These are phyloP conservation scores for Sclerotinia nivalis DNA, from an alignment of 2,329 filamentous ascomycete species.

Conservation along the genomic window DNA sequence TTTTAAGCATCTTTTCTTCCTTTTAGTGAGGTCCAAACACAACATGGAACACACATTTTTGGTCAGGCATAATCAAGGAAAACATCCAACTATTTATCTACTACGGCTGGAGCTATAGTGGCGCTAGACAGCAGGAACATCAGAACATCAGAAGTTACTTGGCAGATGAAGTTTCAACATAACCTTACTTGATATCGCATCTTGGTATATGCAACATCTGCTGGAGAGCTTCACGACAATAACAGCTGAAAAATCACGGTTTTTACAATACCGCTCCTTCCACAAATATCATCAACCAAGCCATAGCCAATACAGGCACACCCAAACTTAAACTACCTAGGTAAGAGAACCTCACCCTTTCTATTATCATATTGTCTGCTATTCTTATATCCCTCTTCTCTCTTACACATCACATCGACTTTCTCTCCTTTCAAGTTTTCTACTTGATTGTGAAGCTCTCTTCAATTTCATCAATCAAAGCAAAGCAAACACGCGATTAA, in stretches of 20 bases:
- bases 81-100: not conserved
- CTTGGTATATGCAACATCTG: not conserved
- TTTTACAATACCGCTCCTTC: not conserved
- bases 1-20: too few relatives aligned
- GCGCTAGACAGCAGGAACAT: too few relatives aligned
- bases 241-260: not conserved
- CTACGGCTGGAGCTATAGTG: too few relatives aligned
- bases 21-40: too few relatives aligned
- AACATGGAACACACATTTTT: too few relatives aligned
- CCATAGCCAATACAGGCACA: not conserved
- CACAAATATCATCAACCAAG: not conserved
- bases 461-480: not conserved
- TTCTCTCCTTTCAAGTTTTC: too few relatives aligned
- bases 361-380: not conserved
- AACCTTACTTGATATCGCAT: too few relatives aligned
- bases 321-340: not conserved
- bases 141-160: not conserved
- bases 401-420: not conserved
- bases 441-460: not conserved
- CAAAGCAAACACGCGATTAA: not conserved
- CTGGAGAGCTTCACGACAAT: not conserved
- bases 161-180: not conserved
- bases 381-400: not conserved
- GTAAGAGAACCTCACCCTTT: not conserved
- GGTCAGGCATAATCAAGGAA: not conserved